Evolutionary conservation across 352 stramenopile species (phyloP), one percentile per base, ranked within the genome.

Genomic region (Globisporangium mamillatum): DNA sequence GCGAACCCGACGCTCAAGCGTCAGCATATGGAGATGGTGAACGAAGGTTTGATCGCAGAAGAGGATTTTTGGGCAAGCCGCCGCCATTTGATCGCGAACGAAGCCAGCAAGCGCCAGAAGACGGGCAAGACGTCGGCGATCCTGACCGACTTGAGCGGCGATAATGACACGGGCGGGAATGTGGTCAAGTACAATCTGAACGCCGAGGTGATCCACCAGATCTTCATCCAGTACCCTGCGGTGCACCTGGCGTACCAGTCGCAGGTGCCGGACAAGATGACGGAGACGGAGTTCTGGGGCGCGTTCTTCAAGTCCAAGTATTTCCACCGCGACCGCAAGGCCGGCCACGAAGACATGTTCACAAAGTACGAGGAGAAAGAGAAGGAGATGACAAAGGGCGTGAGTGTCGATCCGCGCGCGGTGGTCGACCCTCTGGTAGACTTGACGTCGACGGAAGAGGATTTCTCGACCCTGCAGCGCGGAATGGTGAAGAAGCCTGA

Each of bases 181-280:
- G 82, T 91, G 29, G 82, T 96, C 75, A 96, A 96, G 74, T 96
- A 96, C 74, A 96, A 96, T 50, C 73, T 96, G 57, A 96, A 96
- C 54, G 86, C 87, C 1, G 86, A 96, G 29, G 88, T 94, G 55
- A 94, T 96, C 69, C 88, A 96, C 66, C 88, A 96, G 76, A 96
- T 96, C 65, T 96, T 96, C 44, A 90, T 94, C 61, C 88, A 96
- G 73, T 96, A 94, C 71, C 88, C 88, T 50, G 86, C 88, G 2
- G 87, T 96, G 64, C 88, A 96, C 69, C 75, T 92, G 50, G 88
- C 88, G 36, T 96, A 96, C 73, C 76, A 93, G 70, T 80, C 75
- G 34, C 88, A 94, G 71, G 88, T 96, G 59, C 88, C 88, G 1
- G 88, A 96, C 74, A 92, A 94, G 72, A 92, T 96, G 83, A 91